A percentile compares a stretch with the other conserved stretches of the same genome.
Conservation (phyloP, 2,329 filamentous ascomycete species). For the Mycosphaerelloides madeirae region DNA sequence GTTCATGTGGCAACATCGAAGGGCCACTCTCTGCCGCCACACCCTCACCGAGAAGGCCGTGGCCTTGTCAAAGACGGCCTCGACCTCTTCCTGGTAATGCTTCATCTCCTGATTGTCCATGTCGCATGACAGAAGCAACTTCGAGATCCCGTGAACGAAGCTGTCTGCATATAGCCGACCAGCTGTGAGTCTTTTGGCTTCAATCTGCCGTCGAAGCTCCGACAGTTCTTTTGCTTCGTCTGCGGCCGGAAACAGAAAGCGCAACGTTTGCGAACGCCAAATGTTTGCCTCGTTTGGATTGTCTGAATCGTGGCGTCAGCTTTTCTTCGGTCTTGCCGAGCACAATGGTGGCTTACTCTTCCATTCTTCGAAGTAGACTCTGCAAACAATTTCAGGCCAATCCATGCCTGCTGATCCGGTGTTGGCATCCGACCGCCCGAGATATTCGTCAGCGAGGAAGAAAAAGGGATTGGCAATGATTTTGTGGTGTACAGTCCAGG, state of each 20-base stretch:
- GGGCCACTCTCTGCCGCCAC: constrained; percentile 3
- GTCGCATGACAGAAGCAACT: no score
- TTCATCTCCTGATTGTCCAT: not conserved
- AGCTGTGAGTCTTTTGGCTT: no score
- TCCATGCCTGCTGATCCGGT: not conserved
- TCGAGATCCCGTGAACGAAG: no score
- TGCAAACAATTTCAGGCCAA: not conserved
- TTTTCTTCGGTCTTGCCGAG: not conserved
- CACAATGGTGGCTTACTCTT: not conserved
- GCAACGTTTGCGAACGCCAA: constrained; percentile 9
- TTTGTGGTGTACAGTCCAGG: constrained; percentile 2
- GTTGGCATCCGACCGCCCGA: not conserved
- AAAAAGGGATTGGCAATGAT: constrained; percentile 8
- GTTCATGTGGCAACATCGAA: constrained; percentile 1
- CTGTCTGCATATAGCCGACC: no score
- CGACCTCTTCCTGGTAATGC: constrained; percentile 1
- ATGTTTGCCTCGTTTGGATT: constrained; percentile 3
- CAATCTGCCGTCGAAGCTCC: no score
- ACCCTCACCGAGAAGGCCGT: constrained; percentile 1
- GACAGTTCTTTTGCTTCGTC: not conserved
- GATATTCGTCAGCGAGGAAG: not conserved
- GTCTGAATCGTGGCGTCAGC: constrained; percentile 2
- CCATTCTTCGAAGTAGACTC: not conserved
- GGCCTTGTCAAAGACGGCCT: constrained; percentile 2
- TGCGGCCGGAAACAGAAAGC: not conserved